These are phyloP conservation scores for Scalesia atractyloides DNA, from an alignment of 129 eudicot genomes.

Conservation along the genomic window DNA sequence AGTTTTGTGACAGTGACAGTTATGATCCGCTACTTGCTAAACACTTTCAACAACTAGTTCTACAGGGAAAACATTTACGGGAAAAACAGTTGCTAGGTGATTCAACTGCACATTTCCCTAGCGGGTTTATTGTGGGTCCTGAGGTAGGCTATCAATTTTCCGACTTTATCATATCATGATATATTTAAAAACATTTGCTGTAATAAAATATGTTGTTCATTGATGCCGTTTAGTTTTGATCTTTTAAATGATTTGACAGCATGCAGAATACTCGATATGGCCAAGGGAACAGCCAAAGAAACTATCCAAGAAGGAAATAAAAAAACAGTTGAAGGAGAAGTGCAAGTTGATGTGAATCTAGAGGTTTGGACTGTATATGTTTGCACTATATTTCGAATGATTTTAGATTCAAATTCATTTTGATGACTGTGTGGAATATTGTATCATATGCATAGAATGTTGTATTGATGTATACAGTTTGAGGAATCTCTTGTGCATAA, in stretches of 20 bases:
- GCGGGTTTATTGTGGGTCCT: slow-evolving; percentile 81
- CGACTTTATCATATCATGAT: background rate
- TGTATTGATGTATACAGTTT: slow-evolving; percentile 22
- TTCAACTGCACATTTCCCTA: slow-evolving; percentile 34
- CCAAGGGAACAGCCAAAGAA: slow-evolving; percentile 47
- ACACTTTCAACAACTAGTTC: slow-evolving; percentile 70
- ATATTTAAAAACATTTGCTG: background rate
- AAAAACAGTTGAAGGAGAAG: slow-evolving; percentile 57
- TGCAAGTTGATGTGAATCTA: slow-evolving; percentile 62
- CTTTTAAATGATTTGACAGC: slow-evolving; percentile 14
- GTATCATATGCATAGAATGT: slow-evolving; percentile 20
- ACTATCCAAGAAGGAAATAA: background rate
- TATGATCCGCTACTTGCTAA: slow-evolving; percentile 66
- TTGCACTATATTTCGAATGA: background rate
- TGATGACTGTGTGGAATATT: slow-evolving; percentile 19
- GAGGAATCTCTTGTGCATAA: slow-evolving; percentile 18
- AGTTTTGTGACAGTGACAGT: slow-evolving; percentile 51
- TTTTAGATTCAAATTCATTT: slow-evolving; percentile 11
- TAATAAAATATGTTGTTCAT: background rate
- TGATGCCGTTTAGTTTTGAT: background rate
- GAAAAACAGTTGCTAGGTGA: slow-evolving; percentile 39
- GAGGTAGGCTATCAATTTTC: slow-evolving; percentile 45
- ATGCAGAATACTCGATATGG: slow-evolving; percentile 49
- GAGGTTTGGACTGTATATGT: slow-evolving; percentile 32
- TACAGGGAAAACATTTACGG: slow-evolving; percentile 37